A percentile compares a stretch with the other conserved stretches of the same genome.
phyloP scores from a whole-genome alignment of 148 eudicot genomes.

The Amaranthus palmeri region DNA sequence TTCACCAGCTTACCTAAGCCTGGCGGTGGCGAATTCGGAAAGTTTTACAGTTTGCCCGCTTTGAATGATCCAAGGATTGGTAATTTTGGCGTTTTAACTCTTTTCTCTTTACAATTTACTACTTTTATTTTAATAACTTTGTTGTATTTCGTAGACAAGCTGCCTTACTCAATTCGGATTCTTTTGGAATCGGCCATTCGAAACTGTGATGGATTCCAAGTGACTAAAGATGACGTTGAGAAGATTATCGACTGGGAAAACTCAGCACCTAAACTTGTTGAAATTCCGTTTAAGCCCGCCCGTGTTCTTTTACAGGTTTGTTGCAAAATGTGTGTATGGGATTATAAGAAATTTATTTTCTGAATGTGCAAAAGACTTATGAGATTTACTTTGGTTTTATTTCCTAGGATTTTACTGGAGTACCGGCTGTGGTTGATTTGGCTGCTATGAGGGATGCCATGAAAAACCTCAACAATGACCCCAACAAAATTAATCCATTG shows the following conservation, averaged over 20 bases:
- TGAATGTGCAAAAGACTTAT: too few relatives aligned
- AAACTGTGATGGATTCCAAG: slow-evolving; percentile 93
- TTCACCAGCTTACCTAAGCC: slow-evolving; percentile 78
- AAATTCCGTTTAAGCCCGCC: slow-evolving; percentile 94
- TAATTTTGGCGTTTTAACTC: slow-evolving; percentile 16
- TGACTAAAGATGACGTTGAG: slow-evolving; percentile 78
- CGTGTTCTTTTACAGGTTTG: slow-evolving; percentile 90
- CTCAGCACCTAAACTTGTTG: slow-evolving; percentile 83
- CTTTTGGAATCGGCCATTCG: slow-evolving; percentile 90
- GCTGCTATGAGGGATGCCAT: slow-evolving; percentile 97
- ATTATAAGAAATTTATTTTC: not conserved
- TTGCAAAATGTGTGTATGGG: not conserved
- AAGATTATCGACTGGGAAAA: slow-evolving; percentile 97
- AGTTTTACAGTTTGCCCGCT: slow-evolving; percentile 90
- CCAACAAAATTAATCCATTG: slow-evolving; percentile 94
- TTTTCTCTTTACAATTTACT: not conserved
- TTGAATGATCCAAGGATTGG: slow-evolving; percentile 90
- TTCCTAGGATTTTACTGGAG: slow-evolving; percentile 86
- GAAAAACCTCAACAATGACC: slow-evolving; percentile 67
- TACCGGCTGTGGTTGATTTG: slow-evolving; percentile 95
- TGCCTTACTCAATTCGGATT: slow-evolving; percentile 86
- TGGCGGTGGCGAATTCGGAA: slow-evolving; percentile 97
- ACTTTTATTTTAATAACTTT: not conserved
- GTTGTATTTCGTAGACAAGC: slow-evolving; percentile 42
- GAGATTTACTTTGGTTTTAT: slow-evolving; percentile 6